Evolutionary conservation across 1,284 basidiomycete genomes (phyloP).

Genomic region (Naganishia sp.): DNA sequence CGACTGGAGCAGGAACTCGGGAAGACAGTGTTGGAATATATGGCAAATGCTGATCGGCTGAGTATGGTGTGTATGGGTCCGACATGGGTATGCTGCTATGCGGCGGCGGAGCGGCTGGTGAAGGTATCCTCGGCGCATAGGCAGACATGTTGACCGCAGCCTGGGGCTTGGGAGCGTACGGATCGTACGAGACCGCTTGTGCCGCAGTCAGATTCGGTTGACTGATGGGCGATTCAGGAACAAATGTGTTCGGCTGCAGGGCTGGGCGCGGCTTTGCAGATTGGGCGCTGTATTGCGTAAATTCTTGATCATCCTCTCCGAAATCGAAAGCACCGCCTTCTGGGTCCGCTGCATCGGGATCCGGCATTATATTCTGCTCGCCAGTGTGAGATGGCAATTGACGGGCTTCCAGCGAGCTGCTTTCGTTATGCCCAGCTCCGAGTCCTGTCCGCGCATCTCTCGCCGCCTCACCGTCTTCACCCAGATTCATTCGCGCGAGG

Average conservation of each 20-base stretch:
- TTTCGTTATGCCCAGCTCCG: not conserved
- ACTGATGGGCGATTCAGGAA: conserved; percentile 3
- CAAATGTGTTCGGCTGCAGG: conserved; percentile 11
- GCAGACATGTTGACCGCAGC: not conserved
- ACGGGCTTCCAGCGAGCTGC: no score
- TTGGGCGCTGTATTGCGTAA: conserved; percentile 2
- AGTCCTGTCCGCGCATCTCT: not conserved
- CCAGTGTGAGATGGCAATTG: no score
- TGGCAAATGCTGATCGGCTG: not conserved
- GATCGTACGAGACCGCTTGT: conserved; percentile 1
- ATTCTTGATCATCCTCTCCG: conserved; percentile 7
- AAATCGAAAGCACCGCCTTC: conserved; percentile 13
- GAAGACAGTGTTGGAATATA: not conserved
- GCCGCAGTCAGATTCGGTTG: not conserved
- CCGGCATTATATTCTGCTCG: not conserved
- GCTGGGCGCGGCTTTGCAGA: conserved; percentile 8
- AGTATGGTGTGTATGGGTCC: conserved; percentile 12
- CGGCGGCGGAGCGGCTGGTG: not conserved
- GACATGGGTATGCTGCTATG: not conserved
- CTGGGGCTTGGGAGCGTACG: conserved; percentile 18
- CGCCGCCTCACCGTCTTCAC: not conserved
- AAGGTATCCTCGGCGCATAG: conserved; percentile 2
- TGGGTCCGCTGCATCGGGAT: conserved; percentile 6
- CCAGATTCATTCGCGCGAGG: conserved; percentile 8
- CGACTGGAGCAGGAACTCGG: not conserved